Evolutionary conservation across 2,329 filamentous ascomycete genomes (phyloP).

Genomic region (Curvularia hawaiiensis): DNA sequence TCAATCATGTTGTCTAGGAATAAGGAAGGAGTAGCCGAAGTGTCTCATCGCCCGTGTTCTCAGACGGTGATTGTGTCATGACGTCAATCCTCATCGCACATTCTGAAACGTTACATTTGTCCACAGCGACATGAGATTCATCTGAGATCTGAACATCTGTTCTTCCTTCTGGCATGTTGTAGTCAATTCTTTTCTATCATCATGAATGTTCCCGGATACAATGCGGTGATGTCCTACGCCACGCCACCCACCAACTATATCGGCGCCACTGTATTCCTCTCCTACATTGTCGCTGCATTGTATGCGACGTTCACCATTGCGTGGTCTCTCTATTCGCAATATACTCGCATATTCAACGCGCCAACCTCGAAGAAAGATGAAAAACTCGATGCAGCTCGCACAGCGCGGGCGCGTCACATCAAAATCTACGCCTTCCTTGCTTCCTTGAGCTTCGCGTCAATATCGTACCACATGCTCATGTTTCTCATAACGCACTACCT

Average conservation of each 20-base stretch:
- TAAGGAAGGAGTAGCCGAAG: constrained; percentile 3
- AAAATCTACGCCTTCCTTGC: constrained; percentile 36
- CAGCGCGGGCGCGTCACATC: constrained; percentile 30
- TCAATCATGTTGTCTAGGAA: neutral
- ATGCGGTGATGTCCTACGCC: constrained; percentile 15
- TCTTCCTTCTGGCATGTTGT: neutral
- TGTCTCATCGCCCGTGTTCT: constrained; percentile 27
- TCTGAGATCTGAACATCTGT: constrained; percentile 11
- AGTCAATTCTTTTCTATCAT: neutral
- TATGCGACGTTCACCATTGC: constrained; percentile 27
- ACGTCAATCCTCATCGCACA: constrained; percentile 34
- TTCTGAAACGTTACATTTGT: constrained; percentile 7
- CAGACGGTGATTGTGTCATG: constrained; percentile 35
- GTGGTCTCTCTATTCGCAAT: constrained; percentile 26
- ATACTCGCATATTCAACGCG: constrained; percentile 11
- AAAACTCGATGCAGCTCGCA: constrained; percentile 15
- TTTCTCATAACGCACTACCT: constrained; percentile 37
- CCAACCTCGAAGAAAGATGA: constrained; percentile 3
- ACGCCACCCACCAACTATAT: constrained; percentile 39
- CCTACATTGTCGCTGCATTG: constrained; percentile 36
- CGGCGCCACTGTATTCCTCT: constrained; percentile 38
- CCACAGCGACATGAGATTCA: constrained; percentile 7
- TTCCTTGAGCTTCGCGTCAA: constrained; percentile 32
- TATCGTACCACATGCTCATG: constrained; percentile 41
- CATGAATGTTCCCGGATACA: constrained; percentile 17